phyloP scores from a whole-genome alignment of 129 eudicot genomes.

The Saposhnikovia divaricata region DNA sequence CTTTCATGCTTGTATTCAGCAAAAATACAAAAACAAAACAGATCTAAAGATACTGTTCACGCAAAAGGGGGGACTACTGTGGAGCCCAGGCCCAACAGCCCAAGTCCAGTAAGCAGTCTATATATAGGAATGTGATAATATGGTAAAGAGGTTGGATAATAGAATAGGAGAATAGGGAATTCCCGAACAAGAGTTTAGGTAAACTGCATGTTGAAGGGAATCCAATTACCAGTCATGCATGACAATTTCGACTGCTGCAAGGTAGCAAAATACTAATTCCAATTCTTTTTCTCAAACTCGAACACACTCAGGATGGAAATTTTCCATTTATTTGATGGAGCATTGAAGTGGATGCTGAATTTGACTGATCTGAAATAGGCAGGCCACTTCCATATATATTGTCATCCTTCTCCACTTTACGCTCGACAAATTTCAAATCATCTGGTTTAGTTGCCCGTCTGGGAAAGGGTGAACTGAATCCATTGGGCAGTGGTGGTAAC shows the following conservation, averaged over 20 bases:
- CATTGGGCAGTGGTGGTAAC: constrained; percentile 25
- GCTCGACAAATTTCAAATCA: constrained; percentile 27
- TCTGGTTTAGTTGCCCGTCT: constrained; percentile 26
- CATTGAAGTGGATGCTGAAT: constrained; percentile 15
- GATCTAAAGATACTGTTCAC: no score
- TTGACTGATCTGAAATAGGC: constrained; percentile 21
- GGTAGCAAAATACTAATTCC: not conserved
- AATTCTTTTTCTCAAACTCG: not conserved
- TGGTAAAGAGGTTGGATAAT: no score
- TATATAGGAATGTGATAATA: no score
- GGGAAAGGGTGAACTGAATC: constrained; percentile 21
- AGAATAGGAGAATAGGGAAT: no score
- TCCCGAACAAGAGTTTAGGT: not conserved
- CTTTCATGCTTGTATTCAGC: no score
- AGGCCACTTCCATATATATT: constrained; percentile 24
- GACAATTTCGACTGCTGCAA: not conserved
- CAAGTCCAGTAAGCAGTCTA: no score
- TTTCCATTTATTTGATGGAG: constrained; percentile 2
- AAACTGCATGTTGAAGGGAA: not conserved
- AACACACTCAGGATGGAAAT: not conserved
- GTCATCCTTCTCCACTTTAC: constrained; percentile 41
- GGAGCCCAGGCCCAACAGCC: no score
- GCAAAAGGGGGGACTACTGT: no score
- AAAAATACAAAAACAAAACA: no score
- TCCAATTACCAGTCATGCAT: not conserved